Base-by-base conservation (phyloP, 2,329 filamentous ascomycete genomes). In the Knufia fluminis region DNA sequence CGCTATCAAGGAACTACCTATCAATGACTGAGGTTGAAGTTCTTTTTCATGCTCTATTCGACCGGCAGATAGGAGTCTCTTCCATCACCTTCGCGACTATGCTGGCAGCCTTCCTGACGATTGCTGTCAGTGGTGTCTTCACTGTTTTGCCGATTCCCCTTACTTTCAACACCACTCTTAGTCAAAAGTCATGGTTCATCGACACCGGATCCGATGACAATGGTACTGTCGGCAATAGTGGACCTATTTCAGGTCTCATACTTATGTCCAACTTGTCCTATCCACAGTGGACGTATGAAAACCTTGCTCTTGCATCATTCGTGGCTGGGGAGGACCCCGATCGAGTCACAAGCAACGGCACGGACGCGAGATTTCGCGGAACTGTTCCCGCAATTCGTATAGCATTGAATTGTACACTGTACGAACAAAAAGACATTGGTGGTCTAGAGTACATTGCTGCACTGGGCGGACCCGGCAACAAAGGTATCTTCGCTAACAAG, bases 1-100 rank as follows among this genome's bases (percentile, higher is more conserved):
- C 35, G n/a, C n/a, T 38, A 38, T 38, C 35, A 4, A 38, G 35
- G 35, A 38, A 38, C n/a, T 38, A 38, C 19, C 35, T 38, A 38
- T 38, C 35, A 7, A 38, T 38, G 35, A 38, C 35, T 4, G 35
- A 38, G 14, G n/a, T 38, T 16, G 35, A 38, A 20, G 35, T 38
- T 7, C 19, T 38, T 4, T 20, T 38, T 6, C 35, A 38, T 16
- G 7, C 35, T 4, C 7, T 20, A 38, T n/a, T 4, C 14, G 35
- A 38, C 19, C 35, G 35, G 4, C 35, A 38, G n/a, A 20, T 20
- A 16, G 35, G 6, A 16, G 19, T 20, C 14, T 38, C n/a, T 20
- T 16, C n/a, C 35, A 38, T 38, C 6, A 38, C 35, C 4, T 20
- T 38, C 14, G 14, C 35, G 4, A 38, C 35, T 16, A n/a, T 38